Evolutionary conservation across 176 grass and related monocot genomes (phyloP).

Genomic region (Pontederia crassipes): DNA sequence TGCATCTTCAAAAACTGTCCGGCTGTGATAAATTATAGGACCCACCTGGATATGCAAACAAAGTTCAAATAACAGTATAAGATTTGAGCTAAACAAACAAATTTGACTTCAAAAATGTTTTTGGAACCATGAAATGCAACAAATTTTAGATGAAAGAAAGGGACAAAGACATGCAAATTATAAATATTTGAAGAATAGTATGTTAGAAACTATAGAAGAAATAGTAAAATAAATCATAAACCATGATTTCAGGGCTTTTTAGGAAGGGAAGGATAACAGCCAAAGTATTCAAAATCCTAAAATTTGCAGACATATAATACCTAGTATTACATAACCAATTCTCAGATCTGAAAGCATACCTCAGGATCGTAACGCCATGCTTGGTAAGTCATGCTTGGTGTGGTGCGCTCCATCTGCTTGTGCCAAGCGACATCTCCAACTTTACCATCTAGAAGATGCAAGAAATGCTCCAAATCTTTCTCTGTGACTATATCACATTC

Average conservation of each 20-base stretch:
- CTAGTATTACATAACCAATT: neutral
- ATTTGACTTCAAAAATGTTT: too few species aligned
- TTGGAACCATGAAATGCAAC: too few species aligned
- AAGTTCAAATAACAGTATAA: neutral
- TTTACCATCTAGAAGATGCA: constrained; percentile 74
- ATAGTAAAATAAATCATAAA: too few species aligned
- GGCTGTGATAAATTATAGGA: constrained; percentile 72
- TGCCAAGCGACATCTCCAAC: constrained; percentile 67
- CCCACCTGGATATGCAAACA: constrained; percentile 37
- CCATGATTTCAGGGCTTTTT: too few species aligned
- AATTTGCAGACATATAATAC: neutral
- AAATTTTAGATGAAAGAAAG: too few species aligned
- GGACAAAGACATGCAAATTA: too few species aligned
- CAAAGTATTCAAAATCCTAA: too few species aligned
- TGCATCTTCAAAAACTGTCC: constrained; percentile 94
- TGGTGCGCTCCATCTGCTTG: constrained; percentile 73
- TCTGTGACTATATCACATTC: constrained; percentile 53
- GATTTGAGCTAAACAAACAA: too few species aligned
- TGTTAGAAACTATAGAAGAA: too few species aligned
- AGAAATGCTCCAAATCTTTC: constrained; percentile 67
- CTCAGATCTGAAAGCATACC: constrained; percentile 30
- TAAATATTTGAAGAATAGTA: too few species aligned
- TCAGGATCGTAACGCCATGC: constrained; percentile 79
- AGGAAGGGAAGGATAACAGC: too few species aligned
- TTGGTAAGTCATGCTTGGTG: constrained; percentile 87